Conservation (phyloP, 345 rosid species). For the Salix caprea region DNA sequence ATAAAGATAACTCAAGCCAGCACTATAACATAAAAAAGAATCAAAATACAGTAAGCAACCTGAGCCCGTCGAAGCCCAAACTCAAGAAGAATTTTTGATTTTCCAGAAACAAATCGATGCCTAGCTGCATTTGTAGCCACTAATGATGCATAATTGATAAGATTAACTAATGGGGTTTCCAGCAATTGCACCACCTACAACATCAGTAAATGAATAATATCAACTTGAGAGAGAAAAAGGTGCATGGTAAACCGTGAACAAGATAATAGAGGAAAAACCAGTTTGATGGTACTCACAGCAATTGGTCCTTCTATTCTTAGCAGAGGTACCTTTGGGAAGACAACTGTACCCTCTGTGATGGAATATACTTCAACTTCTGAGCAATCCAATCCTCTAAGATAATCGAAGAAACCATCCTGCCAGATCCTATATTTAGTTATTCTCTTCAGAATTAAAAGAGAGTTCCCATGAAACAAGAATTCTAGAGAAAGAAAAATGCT, state of each 20-base stretch:
- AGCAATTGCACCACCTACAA: slow-evolving; percentile 84
- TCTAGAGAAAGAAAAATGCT: not conserved
- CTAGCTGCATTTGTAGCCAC: slow-evolving; percentile 96
- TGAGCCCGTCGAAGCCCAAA: slow-evolving; percentile 97
- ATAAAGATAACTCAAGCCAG: not conserved
- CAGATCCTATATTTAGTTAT: not conserved
- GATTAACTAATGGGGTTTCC: slow-evolving; percentile 90
- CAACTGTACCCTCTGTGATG: slow-evolving; percentile 78
- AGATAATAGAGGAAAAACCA: not conserved
- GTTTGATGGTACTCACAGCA: slow-evolving; percentile 60
- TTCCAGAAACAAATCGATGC: slow-evolving; percentile 91
- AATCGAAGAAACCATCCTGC: slow-evolving; percentile 74
- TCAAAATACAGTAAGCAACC: slow-evolving; percentile 36
- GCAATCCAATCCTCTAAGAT: slow-evolving; percentile 79
- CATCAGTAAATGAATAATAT: not conserved
- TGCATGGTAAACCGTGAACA: not conserved
- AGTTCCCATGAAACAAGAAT: not conserved
- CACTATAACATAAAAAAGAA: not conserved
- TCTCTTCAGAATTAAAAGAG: not conserved
- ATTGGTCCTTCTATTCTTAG: slow-evolving; percentile 90
- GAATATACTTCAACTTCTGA: slow-evolving; percentile 89
- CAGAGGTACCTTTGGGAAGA: slow-evolving; percentile 94
- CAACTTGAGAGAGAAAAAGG: not conserved
- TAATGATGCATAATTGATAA: slow-evolving; percentile 77
- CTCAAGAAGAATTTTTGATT: slow-evolving; percentile 75